Conservation (phyloP, 78 protist genomes). For the Planoprotostelium fungivorum region DNA sequence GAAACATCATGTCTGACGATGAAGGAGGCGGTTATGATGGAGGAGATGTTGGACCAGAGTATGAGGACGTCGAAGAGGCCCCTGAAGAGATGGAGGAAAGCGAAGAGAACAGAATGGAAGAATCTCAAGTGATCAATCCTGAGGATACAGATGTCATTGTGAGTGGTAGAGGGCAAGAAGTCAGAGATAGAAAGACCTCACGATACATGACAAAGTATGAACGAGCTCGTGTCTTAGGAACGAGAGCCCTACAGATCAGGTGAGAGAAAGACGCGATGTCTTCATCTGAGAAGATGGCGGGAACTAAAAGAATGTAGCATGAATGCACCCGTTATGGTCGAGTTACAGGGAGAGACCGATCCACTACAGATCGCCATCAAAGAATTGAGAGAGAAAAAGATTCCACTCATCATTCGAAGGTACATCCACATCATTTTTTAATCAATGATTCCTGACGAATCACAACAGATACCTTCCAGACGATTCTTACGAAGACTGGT, state of each 20-base stretch:
- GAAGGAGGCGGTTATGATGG: neutral
- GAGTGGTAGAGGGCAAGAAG: conserved; percentile 31
- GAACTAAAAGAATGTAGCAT: conserved; percentile 13
- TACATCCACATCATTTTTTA: conserved; percentile 5
- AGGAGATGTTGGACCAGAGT: conserved; percentile 24
- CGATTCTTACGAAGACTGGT: conserved; percentile 82
- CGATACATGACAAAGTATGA: conserved; percentile 91
- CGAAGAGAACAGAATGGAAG: conserved; percentile 4
- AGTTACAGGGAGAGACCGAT: conserved; percentile 89
- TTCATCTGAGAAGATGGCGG: neutral
- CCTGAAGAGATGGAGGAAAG: conserved; percentile 32
- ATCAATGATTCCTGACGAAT: neutral
- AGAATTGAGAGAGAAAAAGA: conserved; percentile 81
- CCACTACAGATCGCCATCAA: conserved; percentile 90
- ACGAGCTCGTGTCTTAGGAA: conserved; percentile 89
- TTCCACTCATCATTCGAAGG: conserved; percentile 90
- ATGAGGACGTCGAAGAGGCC: conserved; percentile 28
- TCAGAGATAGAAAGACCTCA: conserved; percentile 74
- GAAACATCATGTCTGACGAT: neutral
- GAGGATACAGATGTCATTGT: neutral
- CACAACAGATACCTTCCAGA: conserved; percentile 74
- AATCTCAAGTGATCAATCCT: conserved; percentile 44
- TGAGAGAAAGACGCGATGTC: neutral
- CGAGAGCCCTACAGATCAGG: conserved; percentile 91
- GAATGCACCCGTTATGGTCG: conserved; percentile 93